Evolutionary conservation across 208 protist species (phyloP).

Genomic region (Leishmania tropica): DNA sequence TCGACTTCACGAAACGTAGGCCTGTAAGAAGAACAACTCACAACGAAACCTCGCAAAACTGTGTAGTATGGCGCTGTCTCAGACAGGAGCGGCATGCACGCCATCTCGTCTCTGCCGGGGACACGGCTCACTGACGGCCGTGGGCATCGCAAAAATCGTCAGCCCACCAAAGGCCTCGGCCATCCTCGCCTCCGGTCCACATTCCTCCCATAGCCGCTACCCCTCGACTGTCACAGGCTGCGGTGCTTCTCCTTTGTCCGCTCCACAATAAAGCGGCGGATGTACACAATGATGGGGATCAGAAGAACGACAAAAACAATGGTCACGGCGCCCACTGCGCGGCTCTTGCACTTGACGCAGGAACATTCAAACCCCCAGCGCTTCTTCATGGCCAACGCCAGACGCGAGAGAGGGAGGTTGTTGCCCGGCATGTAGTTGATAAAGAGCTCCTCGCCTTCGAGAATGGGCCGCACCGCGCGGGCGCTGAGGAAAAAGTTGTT

Average conservation of each 20-base stretch:
- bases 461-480: conserved; percentile 66
- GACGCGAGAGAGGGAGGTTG: conserved; percentile 67
- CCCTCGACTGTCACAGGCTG: conserved; percentile 32
- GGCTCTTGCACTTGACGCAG: conserved; percentile 77
- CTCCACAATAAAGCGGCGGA: conserved; percentile 64
- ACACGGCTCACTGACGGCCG: neutral
- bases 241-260: conserved; percentile 74
- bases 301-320: conserved; percentile 61
- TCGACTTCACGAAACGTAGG: neutral
- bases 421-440: conserved; percentile 91
- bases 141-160: neutral
- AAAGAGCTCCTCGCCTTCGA: conserved; percentile 79
- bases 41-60: neutral
- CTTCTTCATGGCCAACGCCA: conserved; percentile 78
- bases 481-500: conserved; percentile 77
- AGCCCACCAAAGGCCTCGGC: neutral
- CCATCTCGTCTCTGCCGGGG: neutral
- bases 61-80: neutral
- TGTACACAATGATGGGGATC: conserved; percentile 61
- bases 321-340: conserved; percentile 70
- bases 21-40: neutral
- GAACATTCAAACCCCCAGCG: conserved; percentile 90
- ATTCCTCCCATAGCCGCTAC: neutral
- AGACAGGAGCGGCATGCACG: neutral
- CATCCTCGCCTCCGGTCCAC: neutral